Evolutionary conservation across 345 rosid species (phyloP), one percentile per base, ranked within the genome.

Genomic region (Gossypium sturtianum): DNA sequence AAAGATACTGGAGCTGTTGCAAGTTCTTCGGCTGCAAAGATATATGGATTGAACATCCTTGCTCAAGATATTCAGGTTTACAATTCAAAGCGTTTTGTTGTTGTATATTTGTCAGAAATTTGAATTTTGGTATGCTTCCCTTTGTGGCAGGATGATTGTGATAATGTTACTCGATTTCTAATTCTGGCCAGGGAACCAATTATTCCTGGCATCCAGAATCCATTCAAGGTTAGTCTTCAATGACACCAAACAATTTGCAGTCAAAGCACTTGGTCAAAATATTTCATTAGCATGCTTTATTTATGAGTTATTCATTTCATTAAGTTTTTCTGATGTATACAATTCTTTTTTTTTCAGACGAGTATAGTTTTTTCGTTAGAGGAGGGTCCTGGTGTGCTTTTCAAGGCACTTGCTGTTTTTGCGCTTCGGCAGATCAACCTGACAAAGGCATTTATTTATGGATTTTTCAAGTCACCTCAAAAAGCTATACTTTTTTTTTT

Each of bases 131-230:
- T 17, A 27, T 67, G 25, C 3, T 72, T 74, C 56, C 53, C 58
- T 59, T 65, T 75, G 49, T 63, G n/a, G 67, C 79, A 95, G 98
- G 99, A 93, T 80, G 97, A 90, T 78, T 82, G 81, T 64, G 92
- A 93, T 77, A 93, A 95, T 83, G 89, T 95, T 53, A 95, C 98
- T 61, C 89, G 98, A 74, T 95, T 95, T 81, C 84, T 95, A 73
- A 93, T 93, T 89, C 92, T 95, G 72, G 99, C 99, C 67, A 91
- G 99, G 82, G 99, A 95, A 74, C 99, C 98, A 38, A 87, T 95
- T 63, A 95, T 95, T 80, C 98, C 99, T 72, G 94, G 93, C 80
- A 88, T 82, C 0, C 86, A 86, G 74, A 84, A 86, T 83, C 94
- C 91, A 60, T 95, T 93, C 77, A 95, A 95, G 99, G 99, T 95